Percentiles rank a stretch among this genome's conserved stretches.
phyloP scores from a whole-genome alignment of 495 filamentous ascomycete genomes.

The Venustampulla echinocandica region DNA sequence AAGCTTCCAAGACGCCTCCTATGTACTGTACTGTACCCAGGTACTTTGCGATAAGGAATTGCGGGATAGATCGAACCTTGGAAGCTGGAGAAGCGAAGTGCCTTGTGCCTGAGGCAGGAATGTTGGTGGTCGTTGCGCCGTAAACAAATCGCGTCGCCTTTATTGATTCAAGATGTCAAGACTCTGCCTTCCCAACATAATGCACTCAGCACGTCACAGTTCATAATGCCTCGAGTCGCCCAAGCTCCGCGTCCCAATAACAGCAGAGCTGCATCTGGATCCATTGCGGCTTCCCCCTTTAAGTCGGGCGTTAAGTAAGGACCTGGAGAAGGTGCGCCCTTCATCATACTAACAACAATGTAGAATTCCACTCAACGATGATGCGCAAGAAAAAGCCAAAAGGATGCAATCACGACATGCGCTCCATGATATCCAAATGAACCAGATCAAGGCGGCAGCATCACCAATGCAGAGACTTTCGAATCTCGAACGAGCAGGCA shows the following conservation, averaged over 20 bases:
- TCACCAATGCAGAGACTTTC: slow-evolving; percentile 72
- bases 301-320: slow-evolving; percentile 54
- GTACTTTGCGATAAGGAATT: too few species aligned
- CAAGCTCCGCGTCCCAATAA: slow-evolving; percentile 44
- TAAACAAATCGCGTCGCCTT: too few species aligned
- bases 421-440: slow-evolving; percentile 82
- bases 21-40: too few species aligned
- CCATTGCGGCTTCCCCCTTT: slow-evolving; percentile 46
- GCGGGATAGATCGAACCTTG: too few species aligned
- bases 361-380: slow-evolving; percentile 89
- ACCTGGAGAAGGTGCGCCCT: slow-evolving; percentile 6
- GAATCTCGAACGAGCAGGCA: slow-evolving; percentile 52
- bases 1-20: too few species aligned
- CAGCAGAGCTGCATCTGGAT: slow-evolving; percentile 43
- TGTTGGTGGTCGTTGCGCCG: too few species aligned
- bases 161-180: background rate
- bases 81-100: too few species aligned
- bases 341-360: slow-evolving; percentile 9
- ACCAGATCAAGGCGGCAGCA: slow-evolving; percentile 82
- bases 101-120: too few species aligned
- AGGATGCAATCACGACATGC: slow-evolving; percentile 82
- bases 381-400: slow-evolving; percentile 81
- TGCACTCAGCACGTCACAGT: slow-evolving; percentile 9
- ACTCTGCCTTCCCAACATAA: background rate
- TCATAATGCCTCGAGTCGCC: slow-evolving; percentile 66